Percentiles rank a stretch among this genome's conserved stretches.
Conservation (phyloP, 352 stramenopile genomes). For the Phytophthora boehmeriae region DNA sequence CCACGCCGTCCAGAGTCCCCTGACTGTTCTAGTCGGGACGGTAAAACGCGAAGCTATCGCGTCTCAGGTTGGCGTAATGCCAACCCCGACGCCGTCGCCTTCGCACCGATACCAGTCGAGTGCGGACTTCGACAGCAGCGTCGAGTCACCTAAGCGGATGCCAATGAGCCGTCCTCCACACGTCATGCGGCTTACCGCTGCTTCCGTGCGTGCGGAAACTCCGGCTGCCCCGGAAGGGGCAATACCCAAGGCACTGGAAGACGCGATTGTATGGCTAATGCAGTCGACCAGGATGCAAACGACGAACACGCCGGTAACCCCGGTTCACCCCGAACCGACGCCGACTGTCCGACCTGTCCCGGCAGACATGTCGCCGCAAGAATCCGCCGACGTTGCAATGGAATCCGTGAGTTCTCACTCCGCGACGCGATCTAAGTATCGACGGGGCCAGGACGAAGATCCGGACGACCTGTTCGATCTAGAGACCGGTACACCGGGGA, state of each 20-base stretch:
- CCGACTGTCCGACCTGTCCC: neutral
- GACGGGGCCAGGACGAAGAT: conserved; percentile 1
- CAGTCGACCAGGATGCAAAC: conserved; percentile 2
- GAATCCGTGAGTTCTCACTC: conserved; percentile 8
- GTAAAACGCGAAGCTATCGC: neutral
- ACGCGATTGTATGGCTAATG: neutral
- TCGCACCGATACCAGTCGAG: neutral
- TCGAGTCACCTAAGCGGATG: conserved; percentile 5
- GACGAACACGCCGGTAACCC: neutral
- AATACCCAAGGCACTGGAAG: conserved; percentile 1
- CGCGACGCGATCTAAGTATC: neutral
- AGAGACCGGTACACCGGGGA: neutral
- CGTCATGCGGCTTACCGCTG: neutral
- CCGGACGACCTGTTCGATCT: conserved; percentile 10
- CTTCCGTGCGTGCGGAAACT: neutral
- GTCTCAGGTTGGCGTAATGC: too few relatives aligned
- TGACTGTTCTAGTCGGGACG: neutral
- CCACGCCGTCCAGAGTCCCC: neutral
- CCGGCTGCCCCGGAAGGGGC: neutral
- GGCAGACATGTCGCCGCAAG: neutral
- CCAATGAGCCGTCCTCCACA: neutral
- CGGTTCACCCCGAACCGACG: neutral
- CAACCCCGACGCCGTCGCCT: too few relatives aligned
- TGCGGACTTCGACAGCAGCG: conserved; percentile 5
- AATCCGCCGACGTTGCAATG: conserved; percentile 1